Evolutionary conservation across 495 filamentous ascomycete genomes (phyloP), one percentile per base, ranked within the genome.

Genomic region (Annulohypoxylon nitens): DNA sequence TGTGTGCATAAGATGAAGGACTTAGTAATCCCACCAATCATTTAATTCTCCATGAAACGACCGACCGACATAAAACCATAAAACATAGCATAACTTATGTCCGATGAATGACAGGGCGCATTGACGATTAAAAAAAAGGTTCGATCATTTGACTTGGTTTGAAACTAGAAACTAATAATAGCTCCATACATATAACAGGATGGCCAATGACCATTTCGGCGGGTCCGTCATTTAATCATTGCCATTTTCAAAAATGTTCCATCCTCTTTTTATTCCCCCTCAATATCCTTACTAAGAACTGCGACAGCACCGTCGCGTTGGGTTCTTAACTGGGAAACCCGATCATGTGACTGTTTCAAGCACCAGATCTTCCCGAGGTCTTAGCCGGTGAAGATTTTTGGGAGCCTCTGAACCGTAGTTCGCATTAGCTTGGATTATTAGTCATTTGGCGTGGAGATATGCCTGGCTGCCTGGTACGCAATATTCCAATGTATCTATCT

Each of bases 311-410:
- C 61, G 47, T 37, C 18, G 30, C 39, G 25, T 25, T 64, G 64
- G 70, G 45, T 50, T n/a, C 60, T 59, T 6, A 47, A 61, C 10
- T 64, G 48, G 59, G 61, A 25, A 36, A 14, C 11, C 61, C 48
- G 55, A 57, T 74, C 71, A 61, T 65, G 71, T 74, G 71, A 69
- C 63, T 36, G 66, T 62, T 48, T 62, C 70, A 34, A 45, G 16
- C 37, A 39, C 65, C 61, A 74, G 71, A 74, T 69, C 71, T 65
- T 54, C 39, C 39, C 39, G 39, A 43, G 12, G 11, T 43, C 41
- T 47, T 20, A 26, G 50, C 70, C 59, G 59, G 64, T 64, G 64
- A 59, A 68, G 58, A 73, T 59, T 59, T 53, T 64, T 53, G 60
- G 61, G 65, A 68, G 47, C 3, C 37, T 69, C 61, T 39, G 70